phyloP scores from a whole-genome alignment of 441 rosid species.

The Populus hybrid region DNA sequence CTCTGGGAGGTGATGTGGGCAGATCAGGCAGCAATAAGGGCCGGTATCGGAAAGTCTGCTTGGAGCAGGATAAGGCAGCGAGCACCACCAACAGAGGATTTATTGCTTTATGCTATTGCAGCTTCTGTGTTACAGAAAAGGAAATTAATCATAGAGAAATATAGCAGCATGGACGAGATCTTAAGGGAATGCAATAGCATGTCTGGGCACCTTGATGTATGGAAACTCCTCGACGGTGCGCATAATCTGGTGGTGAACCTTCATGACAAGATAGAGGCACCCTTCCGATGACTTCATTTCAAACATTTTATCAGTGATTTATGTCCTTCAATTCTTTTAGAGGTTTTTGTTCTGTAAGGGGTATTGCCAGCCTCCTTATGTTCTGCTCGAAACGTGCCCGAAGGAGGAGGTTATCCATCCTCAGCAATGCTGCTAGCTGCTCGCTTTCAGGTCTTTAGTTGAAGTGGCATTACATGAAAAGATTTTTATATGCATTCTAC shows the following conservation, averaged over 20 bases:
- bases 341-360: background rate
- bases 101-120: background rate
- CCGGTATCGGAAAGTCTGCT: background rate
- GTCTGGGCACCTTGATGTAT: background rate
- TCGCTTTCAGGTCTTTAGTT: background rate
- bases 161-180: background rate
- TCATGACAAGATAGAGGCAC: background rate
- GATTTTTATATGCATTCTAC: background rate
- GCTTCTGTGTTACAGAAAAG: background rate
- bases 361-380: background rate
- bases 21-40: background rate
- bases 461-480: background rate
- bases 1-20: background rate
- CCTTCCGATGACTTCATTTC: background rate
- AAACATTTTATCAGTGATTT: background rate
- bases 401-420: background rate
- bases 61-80: background rate
- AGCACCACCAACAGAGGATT: background rate
- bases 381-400: background rate
- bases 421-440: background rate
- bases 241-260: background rate
- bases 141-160: background rate
- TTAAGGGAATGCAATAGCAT: background rate
- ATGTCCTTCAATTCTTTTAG: background rate
- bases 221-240: background rate